These are phyloP conservation scores for Quercus variabilis DNA, from an alignment of 306 rosid genomes.

Conservation along the genomic window DNA sequence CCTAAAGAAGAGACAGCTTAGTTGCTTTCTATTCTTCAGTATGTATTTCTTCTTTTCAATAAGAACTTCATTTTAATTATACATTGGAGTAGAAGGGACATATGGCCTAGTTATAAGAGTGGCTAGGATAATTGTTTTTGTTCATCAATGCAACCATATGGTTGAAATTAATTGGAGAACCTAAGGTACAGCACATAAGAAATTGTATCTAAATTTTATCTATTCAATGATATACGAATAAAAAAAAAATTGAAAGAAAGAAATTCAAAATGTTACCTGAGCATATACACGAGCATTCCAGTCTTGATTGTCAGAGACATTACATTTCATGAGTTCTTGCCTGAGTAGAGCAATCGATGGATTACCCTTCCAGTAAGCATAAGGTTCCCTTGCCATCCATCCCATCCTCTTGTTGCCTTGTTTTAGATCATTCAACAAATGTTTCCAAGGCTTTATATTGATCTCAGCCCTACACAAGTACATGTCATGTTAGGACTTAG, in stretches of 20 bases:
- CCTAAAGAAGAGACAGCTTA: background rate
- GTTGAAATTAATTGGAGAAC: no score
- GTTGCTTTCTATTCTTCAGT: background rate
- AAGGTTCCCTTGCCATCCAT: constrained; percentile 71
- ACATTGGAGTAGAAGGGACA: background rate
- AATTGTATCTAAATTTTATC: no score
- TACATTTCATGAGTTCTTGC: constrained; percentile 76
- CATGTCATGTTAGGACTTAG: background rate
- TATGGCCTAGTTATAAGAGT: background rate
- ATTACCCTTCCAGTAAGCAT: constrained; percentile 97
- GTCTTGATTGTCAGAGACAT: constrained; percentile 61
- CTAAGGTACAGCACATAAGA: no score
- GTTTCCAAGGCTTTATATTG: constrained; percentile 83
- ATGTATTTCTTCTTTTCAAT: no score
- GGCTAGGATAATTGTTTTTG: background rate
- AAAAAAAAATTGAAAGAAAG: background rate
- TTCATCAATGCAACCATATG: no score
- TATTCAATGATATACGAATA: no score
- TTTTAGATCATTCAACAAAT: constrained; percentile 53
- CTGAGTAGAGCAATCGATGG: constrained; percentile 67
- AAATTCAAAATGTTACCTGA: constrained; percentile 40
- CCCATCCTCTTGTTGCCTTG: constrained; percentile 57
- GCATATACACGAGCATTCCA: constrained; percentile 86
- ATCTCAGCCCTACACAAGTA: constrained; percentile 58
- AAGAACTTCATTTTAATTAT: no score